A percentile compares a stretch with the other conserved stretches of the same genome.
Evolutionary conservation across 345 rosid genomes (phyloP).

Genomic region (Eucalyptus fibrosa): DNA sequence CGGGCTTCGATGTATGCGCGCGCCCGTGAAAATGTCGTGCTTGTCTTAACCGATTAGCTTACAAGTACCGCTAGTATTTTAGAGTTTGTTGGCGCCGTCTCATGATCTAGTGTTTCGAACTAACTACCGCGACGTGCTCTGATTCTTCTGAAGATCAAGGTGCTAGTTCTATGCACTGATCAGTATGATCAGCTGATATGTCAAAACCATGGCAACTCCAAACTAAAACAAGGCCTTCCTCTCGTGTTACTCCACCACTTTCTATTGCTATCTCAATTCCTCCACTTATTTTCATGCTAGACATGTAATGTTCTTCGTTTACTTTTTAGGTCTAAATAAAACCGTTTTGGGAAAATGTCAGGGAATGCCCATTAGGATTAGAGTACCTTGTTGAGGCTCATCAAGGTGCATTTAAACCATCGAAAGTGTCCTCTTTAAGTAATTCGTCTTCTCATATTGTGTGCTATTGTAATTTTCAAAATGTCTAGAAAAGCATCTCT

Average conservation of each 20-base stretch:
- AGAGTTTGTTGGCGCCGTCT: background rate
- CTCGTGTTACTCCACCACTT: background rate
- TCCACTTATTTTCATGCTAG: background rate
- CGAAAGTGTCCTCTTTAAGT: rapidly evolving
- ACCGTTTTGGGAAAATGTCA: background rate
- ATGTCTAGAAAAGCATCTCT: background rate
- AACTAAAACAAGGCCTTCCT: background rate
- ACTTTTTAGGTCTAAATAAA: background rate
- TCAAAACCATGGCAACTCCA: background rate
- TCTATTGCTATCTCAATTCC: background rate
- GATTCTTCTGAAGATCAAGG: background rate
- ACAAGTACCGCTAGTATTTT: background rate
- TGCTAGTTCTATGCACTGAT: background rate
- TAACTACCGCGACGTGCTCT: background rate
- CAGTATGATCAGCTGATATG: background rate
- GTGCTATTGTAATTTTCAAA: background rate
- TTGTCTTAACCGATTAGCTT: background rate
- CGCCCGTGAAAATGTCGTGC: background rate
- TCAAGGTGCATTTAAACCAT: background rate
- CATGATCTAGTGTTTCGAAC: background rate
- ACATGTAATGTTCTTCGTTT: background rate
- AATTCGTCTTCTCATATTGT: background rate
- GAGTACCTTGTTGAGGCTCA: background rate
- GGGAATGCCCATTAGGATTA: background rate
- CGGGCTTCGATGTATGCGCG: background rate